These are phyloP conservation scores for Fistulifera pelliculosa DNA, from an alignment of 108 stramenopile genomes.

Conservation along the genomic window DNA sequence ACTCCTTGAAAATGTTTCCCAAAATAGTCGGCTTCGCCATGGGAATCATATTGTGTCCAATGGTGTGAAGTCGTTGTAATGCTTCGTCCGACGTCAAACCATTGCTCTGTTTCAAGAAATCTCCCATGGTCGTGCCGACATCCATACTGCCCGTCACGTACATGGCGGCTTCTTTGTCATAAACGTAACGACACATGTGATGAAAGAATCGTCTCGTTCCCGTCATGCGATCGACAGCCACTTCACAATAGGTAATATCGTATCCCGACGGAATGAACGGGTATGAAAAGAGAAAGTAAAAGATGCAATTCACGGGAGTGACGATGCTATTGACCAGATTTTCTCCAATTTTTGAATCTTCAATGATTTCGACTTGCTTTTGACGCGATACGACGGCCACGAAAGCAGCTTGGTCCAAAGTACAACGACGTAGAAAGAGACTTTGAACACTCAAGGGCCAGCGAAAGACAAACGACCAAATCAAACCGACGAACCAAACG, in stretches of 20 bases:
- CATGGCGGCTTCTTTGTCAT: conserved; percentile 5
- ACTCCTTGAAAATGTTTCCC: conserved; percentile 30
- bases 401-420: conserved; percentile 27
- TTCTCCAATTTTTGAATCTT: background rate
- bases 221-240: conserved; percentile 21
- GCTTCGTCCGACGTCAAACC: conserved; percentile 35
- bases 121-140: conserved; percentile 15
- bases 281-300: background rate
- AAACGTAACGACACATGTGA: conserved; percentile 35
- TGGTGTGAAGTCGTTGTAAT: conserved; percentile 15
- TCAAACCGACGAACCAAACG: conserved; percentile 25
- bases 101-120: conserved; percentile 18
- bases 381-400: conserved; percentile 26
- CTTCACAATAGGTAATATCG: conserved; percentile 4
- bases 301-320: background rate
- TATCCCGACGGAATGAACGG: conserved; percentile 10
- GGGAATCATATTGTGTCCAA: conserved; percentile 40
- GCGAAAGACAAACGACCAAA: conserved; percentile 5
- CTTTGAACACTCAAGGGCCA: conserved; percentile 24
- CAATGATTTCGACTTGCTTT: background rate
- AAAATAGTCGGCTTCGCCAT: conserved; percentile 36
- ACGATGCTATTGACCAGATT: background rate
- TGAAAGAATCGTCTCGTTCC: conserved; percentile 35
- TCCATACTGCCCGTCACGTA: background rate
- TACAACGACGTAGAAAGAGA: conserved; percentile 39